These are phyloP conservation scores for Macrophomina phaseolina DNA, from an alignment of 2,329 filamentous ascomycete species.

Conservation along the genomic window DNA sequence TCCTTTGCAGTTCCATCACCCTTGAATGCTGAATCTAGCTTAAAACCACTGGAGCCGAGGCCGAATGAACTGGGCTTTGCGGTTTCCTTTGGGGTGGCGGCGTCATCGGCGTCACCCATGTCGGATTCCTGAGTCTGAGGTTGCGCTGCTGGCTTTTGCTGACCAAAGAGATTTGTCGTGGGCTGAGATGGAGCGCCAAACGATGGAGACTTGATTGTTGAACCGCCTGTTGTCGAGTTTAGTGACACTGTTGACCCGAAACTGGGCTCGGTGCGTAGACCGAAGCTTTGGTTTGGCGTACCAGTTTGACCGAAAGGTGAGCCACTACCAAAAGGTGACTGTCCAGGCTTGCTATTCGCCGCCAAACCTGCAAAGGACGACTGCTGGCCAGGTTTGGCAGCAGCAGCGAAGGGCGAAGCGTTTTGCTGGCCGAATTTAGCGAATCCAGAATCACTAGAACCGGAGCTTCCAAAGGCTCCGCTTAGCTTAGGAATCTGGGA, in stretches of 20 bases:
- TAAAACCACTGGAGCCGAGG: conserved; percentile 59
- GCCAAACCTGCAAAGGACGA: conserved; percentile 8
- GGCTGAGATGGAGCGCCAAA: conserved; percentile 9
- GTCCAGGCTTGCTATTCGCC: conserved; percentile 31
- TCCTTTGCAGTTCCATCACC: conserved; percentile 66
- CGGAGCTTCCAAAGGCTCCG: conserved; percentile 10
- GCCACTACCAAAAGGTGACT: conserved; percentile 37
- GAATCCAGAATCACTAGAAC: conserved; percentile 18
- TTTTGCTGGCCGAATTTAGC: conserved; percentile 21
- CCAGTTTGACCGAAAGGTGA: conserved; percentile 27
- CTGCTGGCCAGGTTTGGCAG: conserved; percentile 11
- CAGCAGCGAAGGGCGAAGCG: conserved; percentile 16
- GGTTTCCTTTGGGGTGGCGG: conserved; percentile 21
- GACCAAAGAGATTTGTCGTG: conserved; percentile 21
- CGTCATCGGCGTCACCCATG: conserved; percentile 35
- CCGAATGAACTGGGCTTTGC: conserved; percentile 38
- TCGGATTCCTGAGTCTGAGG: conserved; percentile 39
- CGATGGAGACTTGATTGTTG: conserved; percentile 24
- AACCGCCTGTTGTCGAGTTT: conserved; percentile 38
- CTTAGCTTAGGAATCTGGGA: conserved; percentile 21
- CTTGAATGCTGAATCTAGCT: conserved; percentile 71
- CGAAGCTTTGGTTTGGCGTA: conserved; percentile 32
- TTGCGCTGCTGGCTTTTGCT: conserved; percentile 36
- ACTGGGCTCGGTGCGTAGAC: conserved; percentile 40
- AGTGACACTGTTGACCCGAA: conserved; percentile 51